phyloP scores from a whole-genome alignment of 139 green algal species.

The Nannochloris sp. region DNA sequence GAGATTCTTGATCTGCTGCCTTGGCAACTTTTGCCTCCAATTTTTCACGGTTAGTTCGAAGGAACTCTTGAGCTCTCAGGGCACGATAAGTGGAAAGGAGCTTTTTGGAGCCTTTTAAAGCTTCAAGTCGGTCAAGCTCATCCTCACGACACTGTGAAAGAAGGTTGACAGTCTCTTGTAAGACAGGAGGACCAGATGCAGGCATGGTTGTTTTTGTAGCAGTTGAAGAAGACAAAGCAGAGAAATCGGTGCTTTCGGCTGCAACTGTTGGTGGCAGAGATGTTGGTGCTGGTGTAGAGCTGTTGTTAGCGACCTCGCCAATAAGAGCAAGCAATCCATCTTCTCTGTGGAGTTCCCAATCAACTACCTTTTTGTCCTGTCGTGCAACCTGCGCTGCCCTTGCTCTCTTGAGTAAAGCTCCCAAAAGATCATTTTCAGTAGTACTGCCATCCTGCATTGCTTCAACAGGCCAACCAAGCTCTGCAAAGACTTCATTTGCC shows the following conservation, averaged over 20 bases:
- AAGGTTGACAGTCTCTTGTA: no score
- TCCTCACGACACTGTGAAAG: background rate
- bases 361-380: background rate
- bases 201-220: no score
- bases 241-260: background rate
- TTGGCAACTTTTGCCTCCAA: background rate
- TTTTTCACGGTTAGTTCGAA: background rate
- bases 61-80: background rate
- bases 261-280: no score
- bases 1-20: background rate
- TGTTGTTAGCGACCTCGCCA: background rate
- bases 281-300: no score
- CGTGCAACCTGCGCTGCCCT: background rate
- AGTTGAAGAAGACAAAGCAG: no score
- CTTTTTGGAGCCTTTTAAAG: background rate
- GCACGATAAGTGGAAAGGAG: background rate
- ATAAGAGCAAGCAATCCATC: background rate
- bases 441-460: background rate
- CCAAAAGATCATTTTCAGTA: no score
- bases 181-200: no score
- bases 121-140: background rate
- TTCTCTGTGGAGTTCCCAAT: background rate
- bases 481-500: background rate
- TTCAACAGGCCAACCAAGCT: background rate
- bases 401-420: no score